These are phyloP conservation scores for Boehmeria nivea DNA, from an alignment of 306 rosid genomes.

Conservation along the genomic window DNA sequence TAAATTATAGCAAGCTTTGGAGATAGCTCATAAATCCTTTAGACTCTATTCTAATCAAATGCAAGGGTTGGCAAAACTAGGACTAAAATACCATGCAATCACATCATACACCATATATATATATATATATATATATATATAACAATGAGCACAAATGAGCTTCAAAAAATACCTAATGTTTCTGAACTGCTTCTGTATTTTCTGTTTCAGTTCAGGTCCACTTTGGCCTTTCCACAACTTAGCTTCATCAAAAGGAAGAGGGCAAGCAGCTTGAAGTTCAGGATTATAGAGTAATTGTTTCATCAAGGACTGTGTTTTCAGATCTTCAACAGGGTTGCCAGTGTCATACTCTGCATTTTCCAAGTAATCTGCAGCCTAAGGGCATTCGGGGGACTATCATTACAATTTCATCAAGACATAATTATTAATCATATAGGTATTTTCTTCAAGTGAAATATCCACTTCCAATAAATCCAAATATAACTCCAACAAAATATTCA, in stretches of 20 bases:
- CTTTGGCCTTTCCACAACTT: conserved; percentile 93
- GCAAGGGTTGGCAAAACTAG: not conserved
- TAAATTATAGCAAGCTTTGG: not conserved
- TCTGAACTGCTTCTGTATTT: conserved; percentile 87
- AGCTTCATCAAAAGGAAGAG: conserved; percentile 96
- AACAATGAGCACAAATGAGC: conserved; percentile 1
- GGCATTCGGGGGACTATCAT: conserved; percentile 23
- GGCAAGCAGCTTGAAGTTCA: conserved; percentile 90
- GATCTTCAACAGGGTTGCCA: conserved; percentile 65
- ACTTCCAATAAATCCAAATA: not conserved
- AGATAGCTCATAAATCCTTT: not conserved
- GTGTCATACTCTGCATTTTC: conserved; percentile 95
- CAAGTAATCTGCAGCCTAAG: conserved; percentile 79
- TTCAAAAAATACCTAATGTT: conserved; percentile 64
- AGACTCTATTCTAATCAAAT: too few species aligned
- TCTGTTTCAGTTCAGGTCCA: conserved; percentile 89
- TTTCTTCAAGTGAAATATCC: not conserved
- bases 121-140: too few species aligned
- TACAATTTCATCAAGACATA: conserved; percentile 15
- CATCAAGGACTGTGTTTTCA: conserved; percentile 72
- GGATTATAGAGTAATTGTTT: conserved; percentile 72
- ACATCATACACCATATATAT: too few species aligned
- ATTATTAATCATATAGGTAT: not conserved
- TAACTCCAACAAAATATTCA: not conserved
- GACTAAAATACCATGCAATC: too few species aligned